A percentile compares a stretch with the other conserved stretches of the same genome.
These are phyloP conservation scores for Arthrocladium fulminans DNA, from an alignment of 2,329 filamentous ascomycete genomes.

Conservation along the genomic window DNA sequence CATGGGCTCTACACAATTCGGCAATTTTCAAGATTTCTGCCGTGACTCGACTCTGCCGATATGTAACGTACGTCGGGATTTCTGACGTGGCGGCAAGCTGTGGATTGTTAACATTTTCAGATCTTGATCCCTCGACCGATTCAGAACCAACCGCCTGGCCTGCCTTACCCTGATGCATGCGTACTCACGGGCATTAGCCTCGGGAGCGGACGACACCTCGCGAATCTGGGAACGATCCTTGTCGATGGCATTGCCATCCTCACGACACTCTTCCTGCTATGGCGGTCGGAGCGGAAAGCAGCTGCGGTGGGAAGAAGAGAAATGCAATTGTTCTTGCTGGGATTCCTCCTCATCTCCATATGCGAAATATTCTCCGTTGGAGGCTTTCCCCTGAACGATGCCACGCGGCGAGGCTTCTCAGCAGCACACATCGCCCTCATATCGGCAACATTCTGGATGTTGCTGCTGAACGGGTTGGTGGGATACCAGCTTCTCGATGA, in stretches of 20 bases:
- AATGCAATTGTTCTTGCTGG: conserved; percentile 86
- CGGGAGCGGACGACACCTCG: conserved; percentile 56
- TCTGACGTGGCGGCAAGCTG: neutral
- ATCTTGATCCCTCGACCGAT: conserved; percentile 45
- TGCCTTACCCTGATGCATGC: conserved; percentile 56
- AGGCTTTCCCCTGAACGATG: conserved; percentile 65
- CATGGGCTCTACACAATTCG: conserved; percentile 49
- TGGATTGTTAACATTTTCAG: conserved; percentile 15
- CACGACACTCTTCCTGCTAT: conserved; percentile 57
- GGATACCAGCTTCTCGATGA: conserved; percentile 93
- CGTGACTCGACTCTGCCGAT: conserved; percentile 73
- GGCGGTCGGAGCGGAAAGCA: conserved; percentile 77
- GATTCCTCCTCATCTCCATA: conserved; percentile 79
- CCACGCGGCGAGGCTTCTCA: conserved; percentile 70
- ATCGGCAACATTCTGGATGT: conserved; percentile 76
- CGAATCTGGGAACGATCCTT: conserved; percentile 88
- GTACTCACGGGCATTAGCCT: conserved; percentile 65
- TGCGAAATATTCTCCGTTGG: conserved; percentile 97
- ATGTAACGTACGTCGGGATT: conserved; percentile 64
- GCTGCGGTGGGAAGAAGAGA: conserved; percentile 92
- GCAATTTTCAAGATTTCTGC: conserved; percentile 67
- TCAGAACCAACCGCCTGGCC: conserved; percentile 53
- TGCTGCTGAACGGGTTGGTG: conserved; percentile 84
- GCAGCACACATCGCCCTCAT: conserved; percentile 87
- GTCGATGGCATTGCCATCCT: conserved; percentile 69